Evolutionary conservation across 768 basidiomycete genomes (phyloP), one percentile per base, ranked within the genome.

Genomic region (Hericium coralloides): DNA sequence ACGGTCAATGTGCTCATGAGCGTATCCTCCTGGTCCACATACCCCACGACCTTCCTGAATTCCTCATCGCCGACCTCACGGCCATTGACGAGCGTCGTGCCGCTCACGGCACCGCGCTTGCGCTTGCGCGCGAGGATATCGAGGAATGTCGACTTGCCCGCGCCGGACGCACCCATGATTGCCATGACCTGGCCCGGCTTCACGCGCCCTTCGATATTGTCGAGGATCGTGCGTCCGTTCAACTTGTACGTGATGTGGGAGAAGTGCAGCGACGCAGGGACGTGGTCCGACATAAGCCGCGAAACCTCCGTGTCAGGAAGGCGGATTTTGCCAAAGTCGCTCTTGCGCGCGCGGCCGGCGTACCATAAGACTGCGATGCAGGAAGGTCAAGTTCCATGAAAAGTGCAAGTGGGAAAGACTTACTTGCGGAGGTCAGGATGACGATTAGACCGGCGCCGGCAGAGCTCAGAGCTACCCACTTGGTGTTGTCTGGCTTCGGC

Each of bases 11-110:
- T 98, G 66, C 87, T 83, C 89, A 99, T 95, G 60, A 99, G 72
- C 10, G 93, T 97, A 69, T 99, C 97, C 70, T 98, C 97, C 71
- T 99, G 97, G 67, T 99, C 95, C 47, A 99, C 97, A 62, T 90
- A 99, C 31, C 97, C 97, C 61, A 88, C 84, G 5, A 98, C 87
- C 38, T 84, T 82, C 68, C 84, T 86, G 76, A 92, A 97, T 67
- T 88, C 82, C 23, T 76, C 71, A 68, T 91, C 78, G 47, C 75
- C 74, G 23, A 95, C 86, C 58, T 79, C 78, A 3, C 91, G 78
- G 0, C 95, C 95, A 65, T 98, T 98, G 53, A 98, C 84, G 18
- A 92, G 79, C 38, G 85, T 87, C 26, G 77, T 78, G 2, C 95
- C 95, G 38, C 71, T 68, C 7, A 95, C 88, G 1, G 64, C 57